phyloP scores from a whole-genome alignment of 257 asterid genomes.

The Primulina huaijiensis region DNA sequence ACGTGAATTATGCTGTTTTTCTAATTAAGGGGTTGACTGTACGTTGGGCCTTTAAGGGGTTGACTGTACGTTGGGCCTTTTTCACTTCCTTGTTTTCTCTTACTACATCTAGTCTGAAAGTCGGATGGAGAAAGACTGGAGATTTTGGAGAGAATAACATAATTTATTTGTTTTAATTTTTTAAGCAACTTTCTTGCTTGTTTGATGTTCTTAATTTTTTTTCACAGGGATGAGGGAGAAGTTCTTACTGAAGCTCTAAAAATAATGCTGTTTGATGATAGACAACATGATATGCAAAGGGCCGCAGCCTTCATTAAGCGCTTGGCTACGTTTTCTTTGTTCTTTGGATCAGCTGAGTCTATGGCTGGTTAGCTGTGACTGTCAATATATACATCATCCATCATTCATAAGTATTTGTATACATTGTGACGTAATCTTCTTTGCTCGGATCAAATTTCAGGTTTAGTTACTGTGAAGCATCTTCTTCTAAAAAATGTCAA shows the following conservation, averaged over 20 bases:
- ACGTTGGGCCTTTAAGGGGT: neutral
- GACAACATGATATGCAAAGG: conserved; percentile 95
- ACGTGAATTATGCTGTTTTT: neutral
- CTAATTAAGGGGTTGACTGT: neutral
- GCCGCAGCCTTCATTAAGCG: conserved; percentile 97
- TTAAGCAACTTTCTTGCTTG: neutral
- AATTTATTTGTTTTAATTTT: neutral
- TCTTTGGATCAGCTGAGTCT: conserved; percentile 83
- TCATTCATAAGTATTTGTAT: neutral
- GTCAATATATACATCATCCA: neutral
- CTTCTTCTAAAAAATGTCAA: conserved; percentile 80
- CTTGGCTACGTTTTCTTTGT: conserved; percentile 68
- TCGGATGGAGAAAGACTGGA: neutral
- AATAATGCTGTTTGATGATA: conserved; percentile 87
- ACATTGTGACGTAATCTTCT: conserved; percentile 1
- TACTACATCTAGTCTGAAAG: neutral
- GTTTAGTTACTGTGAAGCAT: conserved; percentile 79
- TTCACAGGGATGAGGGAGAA: conserved; percentile 78
- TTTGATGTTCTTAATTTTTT: conserved; percentile 17
- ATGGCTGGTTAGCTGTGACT: conserved; percentile 65
- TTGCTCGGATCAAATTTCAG: conserved; percentile 41
- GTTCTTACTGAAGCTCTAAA: conserved; percentile 87
- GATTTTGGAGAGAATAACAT: neutral
- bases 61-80: neutral
- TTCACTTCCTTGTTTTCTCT: neutral